Evolutionary conservation across 2,329 filamentous ascomycete genomes (phyloP), one percentile per base, ranked within the genome.

Genomic region (Scedosporium minutisporum): DNA sequence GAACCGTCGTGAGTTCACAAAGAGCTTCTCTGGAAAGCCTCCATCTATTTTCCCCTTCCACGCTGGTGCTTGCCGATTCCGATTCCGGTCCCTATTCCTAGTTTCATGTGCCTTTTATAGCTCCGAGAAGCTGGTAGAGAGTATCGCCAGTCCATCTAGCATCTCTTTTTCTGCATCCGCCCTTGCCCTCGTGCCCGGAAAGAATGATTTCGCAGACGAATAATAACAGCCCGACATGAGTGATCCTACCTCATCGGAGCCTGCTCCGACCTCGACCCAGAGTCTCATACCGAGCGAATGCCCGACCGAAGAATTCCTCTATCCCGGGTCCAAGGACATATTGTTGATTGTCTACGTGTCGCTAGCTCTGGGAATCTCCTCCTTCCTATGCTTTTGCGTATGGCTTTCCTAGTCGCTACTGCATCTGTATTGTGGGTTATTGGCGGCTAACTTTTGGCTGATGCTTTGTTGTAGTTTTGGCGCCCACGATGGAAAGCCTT

Each of bases 401-500:
- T 68, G 85, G 74, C 51, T 5, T 57, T n/a, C 9, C 42, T 25
- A 57, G 23, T 62, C 59, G 57, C 58, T 63, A 18, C 48, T 3
- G 33, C 12, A 23, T 16, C 59, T 61, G 53, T 21, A 12, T 27
- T 57, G 6, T 48, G 29, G 46, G 9, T 42, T 64, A 61, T 70
- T 77, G 44, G 77, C 64, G n/a, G 41, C 61, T 63, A 2, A 57
- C 51, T 38, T 18, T 61, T 6, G n/a, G 58, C 18, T 9, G n/a
- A 41, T 7, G 9, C 58, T 21, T 27, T 42, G 3, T n/a, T 29
- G 12, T 70, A 95, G 90, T 78, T 92, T 58, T 79, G 99, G 27
- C 88, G 95, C 58, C 92, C 93, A 66, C 87, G 91, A 85, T 99
- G 95, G 95, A 89, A 90, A 58, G 83, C 87, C 23, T 82, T 99